Percentiles rank a stretch among this genome's conserved stretches.
Conservation (phyloP, 1,139 yeast species). For the Suhomyces taliae region DNA sequence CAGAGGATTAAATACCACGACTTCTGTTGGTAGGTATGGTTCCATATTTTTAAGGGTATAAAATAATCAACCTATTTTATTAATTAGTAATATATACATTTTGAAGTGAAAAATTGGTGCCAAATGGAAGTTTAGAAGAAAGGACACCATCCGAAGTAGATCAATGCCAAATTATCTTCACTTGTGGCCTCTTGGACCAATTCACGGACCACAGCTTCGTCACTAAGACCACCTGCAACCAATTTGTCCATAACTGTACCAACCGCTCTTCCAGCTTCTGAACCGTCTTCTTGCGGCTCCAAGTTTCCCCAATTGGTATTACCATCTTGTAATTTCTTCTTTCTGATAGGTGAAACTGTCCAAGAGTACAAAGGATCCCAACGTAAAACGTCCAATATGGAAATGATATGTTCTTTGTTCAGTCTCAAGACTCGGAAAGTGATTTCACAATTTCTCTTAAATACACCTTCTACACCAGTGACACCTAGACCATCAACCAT, state of each 20-base stretch:
- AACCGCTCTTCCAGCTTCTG: constrained; percentile 81
- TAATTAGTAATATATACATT: too few relatives aligned
- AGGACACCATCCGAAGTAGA: constrained; percentile 84
- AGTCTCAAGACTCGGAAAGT: constrained; percentile 67
- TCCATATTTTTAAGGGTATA: too few relatives aligned
- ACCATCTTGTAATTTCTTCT: constrained; percentile 54
- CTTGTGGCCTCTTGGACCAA: constrained; percentile 76
- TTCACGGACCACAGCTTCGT: constrained; percentile 82
- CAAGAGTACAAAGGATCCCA: constrained; percentile 95
- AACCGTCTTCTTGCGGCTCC: constrained; percentile 52
- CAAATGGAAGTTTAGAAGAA: constrained; percentile 31
- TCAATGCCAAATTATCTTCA: constrained; percentile 63
- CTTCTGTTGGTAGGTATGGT: too few relatives aligned
- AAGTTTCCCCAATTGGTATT: constrained; percentile 19
- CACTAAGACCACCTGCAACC: constrained; percentile 63
- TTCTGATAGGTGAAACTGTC: constrained; percentile 74
- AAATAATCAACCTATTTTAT: too few relatives aligned
- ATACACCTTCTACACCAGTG: constrained; percentile 76
- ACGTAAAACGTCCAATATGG: constrained; percentile 80
- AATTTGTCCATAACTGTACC: constrained; percentile 71
- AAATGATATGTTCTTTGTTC: constrained; percentile 68
- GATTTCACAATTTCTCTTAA: constrained; percentile 69
- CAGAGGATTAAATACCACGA: too few relatives aligned
- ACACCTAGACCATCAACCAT: constrained; percentile 91
- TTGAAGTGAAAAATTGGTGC: too few relatives aligned